A percentile compares a stretch with the other conserved stretches of the same genome.
These are phyloP conservation scores for Penicillium psychrofluorescens DNA, from an alignment of 495 filamentous ascomycete genomes.

Conservation along the genomic window DNA sequence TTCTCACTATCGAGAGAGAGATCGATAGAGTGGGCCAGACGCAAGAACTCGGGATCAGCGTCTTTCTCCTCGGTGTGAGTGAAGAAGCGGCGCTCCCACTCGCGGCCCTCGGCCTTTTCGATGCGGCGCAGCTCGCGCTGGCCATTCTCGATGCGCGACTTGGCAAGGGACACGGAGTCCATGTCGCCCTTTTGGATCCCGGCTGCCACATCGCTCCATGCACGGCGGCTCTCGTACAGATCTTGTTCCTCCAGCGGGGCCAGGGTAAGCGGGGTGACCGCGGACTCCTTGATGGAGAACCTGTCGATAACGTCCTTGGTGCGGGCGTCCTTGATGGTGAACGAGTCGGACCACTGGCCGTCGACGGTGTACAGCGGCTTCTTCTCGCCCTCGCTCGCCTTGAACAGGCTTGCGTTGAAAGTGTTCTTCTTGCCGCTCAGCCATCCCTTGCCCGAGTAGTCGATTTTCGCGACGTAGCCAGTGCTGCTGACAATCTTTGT, in stretches of 20 bases:
- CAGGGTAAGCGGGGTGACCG: conserved; percentile 63
- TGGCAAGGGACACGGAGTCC: conserved; percentile 68
- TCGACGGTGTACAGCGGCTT: conserved; percentile 77
- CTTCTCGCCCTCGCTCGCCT: conserved; percentile 64
- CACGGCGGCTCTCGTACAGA: conserved; percentile 76
- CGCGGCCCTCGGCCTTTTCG: conserved; percentile 68
- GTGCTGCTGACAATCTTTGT: conserved; percentile 78
- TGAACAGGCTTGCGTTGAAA: conserved; percentile 72
- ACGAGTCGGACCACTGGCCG: conserved; percentile 85
- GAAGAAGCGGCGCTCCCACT: conserved; percentile 88
- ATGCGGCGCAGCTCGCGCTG: conserved; percentile 78
- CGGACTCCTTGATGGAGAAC: conserved; percentile 56
- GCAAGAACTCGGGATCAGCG: conserved; percentile 48
- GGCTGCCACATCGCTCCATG: conserved; percentile 78
- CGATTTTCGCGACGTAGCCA: conserved; percentile 86
- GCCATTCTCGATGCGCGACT: conserved; percentile 82
- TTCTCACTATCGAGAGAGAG: conserved; percentile 61
- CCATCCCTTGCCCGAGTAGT: conserved; percentile 91
- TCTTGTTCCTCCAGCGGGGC: conserved; percentile 76
- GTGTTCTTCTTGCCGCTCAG: conserved; percentile 91
- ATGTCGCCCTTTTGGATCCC: conserved; percentile 77
- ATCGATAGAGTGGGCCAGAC: conserved; percentile 50
- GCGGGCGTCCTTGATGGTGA: conserved; percentile 67
- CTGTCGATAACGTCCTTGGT: conserved; percentile 63
- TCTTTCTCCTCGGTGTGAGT: conserved; percentile 41